Percentiles rank a stretch among this genome's conserved stretches.
Conservation (phyloP, 2,329 filamentous ascomycete genomes). For the Pseudogymnoascus sp. region DNA sequence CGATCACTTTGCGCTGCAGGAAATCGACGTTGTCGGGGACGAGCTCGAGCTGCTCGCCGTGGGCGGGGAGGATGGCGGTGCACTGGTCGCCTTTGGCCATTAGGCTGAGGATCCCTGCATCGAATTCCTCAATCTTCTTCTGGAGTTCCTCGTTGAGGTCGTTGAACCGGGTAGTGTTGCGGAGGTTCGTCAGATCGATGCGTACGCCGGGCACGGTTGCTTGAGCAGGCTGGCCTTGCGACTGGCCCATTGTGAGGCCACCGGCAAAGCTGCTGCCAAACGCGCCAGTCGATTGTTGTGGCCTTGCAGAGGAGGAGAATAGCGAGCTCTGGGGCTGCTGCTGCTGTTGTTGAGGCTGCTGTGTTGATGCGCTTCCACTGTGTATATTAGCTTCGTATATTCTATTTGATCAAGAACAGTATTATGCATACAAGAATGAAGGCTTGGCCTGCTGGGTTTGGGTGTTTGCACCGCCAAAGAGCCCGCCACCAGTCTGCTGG, state of each 20-base stretch:
- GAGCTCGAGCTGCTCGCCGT: constrained; percentile 56
- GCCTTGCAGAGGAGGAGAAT: constrained; percentile 31
- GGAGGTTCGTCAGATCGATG: constrained; percentile 70
- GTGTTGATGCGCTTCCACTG: constrained; percentile 24
- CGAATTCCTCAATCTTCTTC: constrained; percentile 67
- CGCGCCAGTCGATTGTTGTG: constrained; percentile 9
- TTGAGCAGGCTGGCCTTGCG: constrained; percentile 34
- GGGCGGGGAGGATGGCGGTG: constrained; percentile 57
- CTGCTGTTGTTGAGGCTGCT: constrained; percentile 21
- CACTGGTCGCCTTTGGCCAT: constrained; percentile 73
- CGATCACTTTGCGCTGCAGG: constrained; percentile 53
- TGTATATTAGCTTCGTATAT: background rate
- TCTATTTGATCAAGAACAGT: constrained; percentile 12
- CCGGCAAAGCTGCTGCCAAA: constrained; percentile 24
- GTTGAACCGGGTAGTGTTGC: constrained; percentile 84
- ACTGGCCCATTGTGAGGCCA: constrained; percentile 43
- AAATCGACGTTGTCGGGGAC: constrained; percentile 60
- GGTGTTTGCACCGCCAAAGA: constrained; percentile 20
- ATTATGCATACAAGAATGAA: constrained; percentile 26
- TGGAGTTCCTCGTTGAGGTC: constrained; percentile 80
- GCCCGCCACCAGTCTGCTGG: constrained; percentile 12
- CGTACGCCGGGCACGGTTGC: constrained; percentile 63
- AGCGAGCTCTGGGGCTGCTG: constrained; percentile 18
- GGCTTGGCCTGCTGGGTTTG: constrained; percentile 25
- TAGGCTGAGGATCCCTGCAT: constrained; percentile 72